phyloP scores from a whole-genome alignment of 139 green algal genomes.

The Chlamydomonas sp. region DNA sequence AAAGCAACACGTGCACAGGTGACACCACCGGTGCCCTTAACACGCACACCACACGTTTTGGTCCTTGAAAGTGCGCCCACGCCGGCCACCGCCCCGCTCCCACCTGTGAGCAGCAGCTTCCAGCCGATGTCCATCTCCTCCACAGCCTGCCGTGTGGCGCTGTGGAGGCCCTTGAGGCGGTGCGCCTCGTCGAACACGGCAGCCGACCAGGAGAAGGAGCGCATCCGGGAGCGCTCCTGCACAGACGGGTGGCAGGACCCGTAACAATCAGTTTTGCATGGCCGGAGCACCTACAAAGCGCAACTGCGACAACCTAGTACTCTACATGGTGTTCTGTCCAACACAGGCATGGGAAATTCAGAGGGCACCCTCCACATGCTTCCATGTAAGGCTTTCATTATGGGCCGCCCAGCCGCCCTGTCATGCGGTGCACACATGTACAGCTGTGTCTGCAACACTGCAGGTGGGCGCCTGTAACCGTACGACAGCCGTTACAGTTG shows the following conservation, averaged over 20 bases:
- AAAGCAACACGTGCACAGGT: too few relatives aligned
- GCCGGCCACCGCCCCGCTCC: neutral
- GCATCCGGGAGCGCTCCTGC: constrained; percentile 7
- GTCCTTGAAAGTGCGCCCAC: neutral
- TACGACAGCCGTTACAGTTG: too few relatives aligned
- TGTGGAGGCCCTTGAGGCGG: constrained; percentile 76
- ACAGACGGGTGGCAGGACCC: neutral
- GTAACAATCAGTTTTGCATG: neutral
- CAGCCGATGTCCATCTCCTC: constrained; percentile 68
- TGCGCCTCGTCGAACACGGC: constrained; percentile 75
- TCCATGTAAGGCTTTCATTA: neutral
- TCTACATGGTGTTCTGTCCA: neutral
- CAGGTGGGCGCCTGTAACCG: too few relatives aligned
- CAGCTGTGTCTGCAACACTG: too few relatives aligned
- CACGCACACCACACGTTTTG: too few relatives aligned
- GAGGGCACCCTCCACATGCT: neutral
- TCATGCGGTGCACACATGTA: too few relatives aligned
- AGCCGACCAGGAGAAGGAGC: constrained; percentile 21
- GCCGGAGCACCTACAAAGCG: neutral
- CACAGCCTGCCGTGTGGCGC: constrained; percentile 66
- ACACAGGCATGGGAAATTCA: neutral
- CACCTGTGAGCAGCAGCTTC: constrained; percentile 93
- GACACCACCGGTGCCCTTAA: too few relatives aligned
- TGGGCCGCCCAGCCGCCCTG: neutral
- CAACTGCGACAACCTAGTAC: too few relatives aligned